Base-by-base conservation (phyloP, 106 monocot species). In the Gastrodia elata region DNA sequence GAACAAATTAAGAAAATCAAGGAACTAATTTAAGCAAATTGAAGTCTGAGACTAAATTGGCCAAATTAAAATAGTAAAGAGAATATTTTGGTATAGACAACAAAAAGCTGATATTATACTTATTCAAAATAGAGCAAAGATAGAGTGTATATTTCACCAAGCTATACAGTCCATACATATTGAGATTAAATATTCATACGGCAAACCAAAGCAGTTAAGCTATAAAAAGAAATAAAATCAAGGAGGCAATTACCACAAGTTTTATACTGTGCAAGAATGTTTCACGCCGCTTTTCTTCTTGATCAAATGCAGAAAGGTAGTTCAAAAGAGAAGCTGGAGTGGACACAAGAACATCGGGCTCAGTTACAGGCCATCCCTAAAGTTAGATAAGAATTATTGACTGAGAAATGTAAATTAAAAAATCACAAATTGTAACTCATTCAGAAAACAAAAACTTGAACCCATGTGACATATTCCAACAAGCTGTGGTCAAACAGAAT, bases 301-400 rank as follows among this genome's bases (percentile, higher is more conserved):
- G 76, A 38, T 90, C 91, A 78, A 82, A 84, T 67, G 84, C 86
- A 76, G 75, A 93, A 9, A 98, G 81, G 38, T 79, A 86, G 80
- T 98, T 98, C 73, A 98, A 84, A 80, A 98, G 91, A 56, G 98
- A 90, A 79, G 82, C 98, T 75, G 93, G 98, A 80, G 98, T 98
- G 36, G 98, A 93, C 48, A 98, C 98, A 36, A 98, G 58, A 72
- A 93, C 83, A 79, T 98, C 85, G 25, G 93, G 86, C 68, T 73
- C 84, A 69, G 69, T 38, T 69, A 82, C 59, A 34, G 98, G 98
- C 93, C 98, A 98, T 68, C 98, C 98, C 93, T 98, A 48, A 46
- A 33, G 32, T 46, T 10, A 77, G 59, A 33, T 55, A 34, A 38
- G 33, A 69, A 10, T 3, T 13, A 30, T 61, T 61, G n/a, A n/a